A percentile compares a stretch with the other conserved stretches of the same genome.
Conservation (phyloP, 768 basidiomycete genomes). For the Termitomyces sp. region DNA sequence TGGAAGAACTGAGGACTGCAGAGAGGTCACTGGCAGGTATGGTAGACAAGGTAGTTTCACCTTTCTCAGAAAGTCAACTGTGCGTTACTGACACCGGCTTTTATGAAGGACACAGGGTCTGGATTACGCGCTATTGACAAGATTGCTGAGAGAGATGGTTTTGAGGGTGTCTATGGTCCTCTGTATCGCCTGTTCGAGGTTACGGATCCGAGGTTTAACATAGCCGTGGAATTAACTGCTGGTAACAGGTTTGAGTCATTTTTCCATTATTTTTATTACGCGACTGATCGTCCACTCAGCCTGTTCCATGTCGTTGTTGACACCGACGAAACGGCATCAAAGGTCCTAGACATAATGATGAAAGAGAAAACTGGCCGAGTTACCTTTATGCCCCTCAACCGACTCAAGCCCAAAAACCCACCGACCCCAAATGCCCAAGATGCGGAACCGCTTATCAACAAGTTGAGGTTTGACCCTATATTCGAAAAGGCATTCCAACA, state of each 20-base stretch:
- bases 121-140: slow-evolving; percentile 84
- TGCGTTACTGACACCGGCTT: slow-evolving; percentile 1
- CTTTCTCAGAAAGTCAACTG: not conserved
- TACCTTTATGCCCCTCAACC: slow-evolving; percentile 97
- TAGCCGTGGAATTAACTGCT: slow-evolving; percentile 89
- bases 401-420: slow-evolving; percentile 72
- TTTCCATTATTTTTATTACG: not conserved
- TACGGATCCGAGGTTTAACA: slow-evolving; percentile 82
- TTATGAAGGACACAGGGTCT: slow-evolving; percentile 77
- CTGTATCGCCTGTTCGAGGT: slow-evolving; percentile 92
- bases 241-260: slow-evolving; percentile 70
- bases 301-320: slow-evolving; percentile 98
- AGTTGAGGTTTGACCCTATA: slow-evolving; percentile 66
- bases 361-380: slow-evolving; percentile 91
- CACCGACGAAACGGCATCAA: slow-evolving; percentile 87
- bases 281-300: slow-evolving; percentile 33
- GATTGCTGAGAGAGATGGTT: slow-evolving; percentile 68
- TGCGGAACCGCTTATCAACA: slow-evolving; percentile 76
- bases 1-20: slow-evolving; percentile 73
- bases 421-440: slow-evolving; percentile 67
- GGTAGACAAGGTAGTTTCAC: slow-evolving; percentile 82
- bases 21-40: slow-evolving; percentile 79
- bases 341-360: slow-evolving; percentile 90
- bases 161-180: slow-evolving; percentile 89
- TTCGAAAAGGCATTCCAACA: slow-evolving; percentile 89